Evolutionary conservation across 257 asterid species (phyloP), one percentile per base, ranked within the genome.

Genomic region (Apocynum venetum): DNA sequence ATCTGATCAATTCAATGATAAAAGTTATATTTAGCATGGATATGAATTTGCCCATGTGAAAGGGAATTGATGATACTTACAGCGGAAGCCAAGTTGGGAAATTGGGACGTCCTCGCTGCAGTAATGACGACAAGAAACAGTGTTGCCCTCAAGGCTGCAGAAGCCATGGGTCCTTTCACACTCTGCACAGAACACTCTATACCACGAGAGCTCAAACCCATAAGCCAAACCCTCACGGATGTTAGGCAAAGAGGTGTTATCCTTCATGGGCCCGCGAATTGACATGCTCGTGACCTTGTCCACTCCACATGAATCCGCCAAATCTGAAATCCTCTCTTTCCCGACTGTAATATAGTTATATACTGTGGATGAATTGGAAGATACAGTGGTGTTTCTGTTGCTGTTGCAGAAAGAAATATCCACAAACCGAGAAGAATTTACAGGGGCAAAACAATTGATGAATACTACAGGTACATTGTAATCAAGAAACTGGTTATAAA

Each of bases 141-240:
- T 40, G 11, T 77, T 72, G 20, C 53, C 80, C 40, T 75, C 15
- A 1, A 70, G 25, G 36, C 74, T 64, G 76, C 88, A 85, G 8
- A 0, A 41, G 19, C 83, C 82, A 20, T 67, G 73, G 10, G 59
- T 75, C 12, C 48, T 51, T 35, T 56, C 76, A 74, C 89, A 83
- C 8, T 46, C 56, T 46, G 51, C 36, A 57, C 90, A 87, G 0
- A 36, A 15, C 11, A 73, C 80, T 9, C 3, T 2, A 61, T 4
- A 77, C 89, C 87, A 84, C 0, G 83, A 76, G 6, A 86, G 82
- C 77, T 87, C 88, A 77, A 88, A 82, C 59, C 94, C 92, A 77
- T 86, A 89, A 56, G 84, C 68, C 52, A 86, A 48, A 47, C 85
- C 76, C 4, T 43, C 79, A 3, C 76, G 86, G 55, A 89, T 76